phyloP scores from a whole-genome alignment of 768 basidiomycete genomes.

The Suillus fuscotomentosus region DNA sequence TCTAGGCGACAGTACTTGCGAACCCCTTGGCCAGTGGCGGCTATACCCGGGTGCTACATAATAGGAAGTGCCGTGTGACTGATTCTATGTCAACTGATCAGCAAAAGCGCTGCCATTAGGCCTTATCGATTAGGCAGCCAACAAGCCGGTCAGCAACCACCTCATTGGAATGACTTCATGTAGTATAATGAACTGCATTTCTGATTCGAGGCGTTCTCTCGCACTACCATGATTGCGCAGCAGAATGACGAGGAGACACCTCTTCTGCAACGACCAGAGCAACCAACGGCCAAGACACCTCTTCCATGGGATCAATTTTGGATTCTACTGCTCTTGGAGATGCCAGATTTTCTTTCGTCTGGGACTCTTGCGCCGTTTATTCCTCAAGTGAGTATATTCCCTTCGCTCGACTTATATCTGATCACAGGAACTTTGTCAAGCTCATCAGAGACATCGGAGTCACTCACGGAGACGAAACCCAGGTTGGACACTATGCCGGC shows the following conservation, averaged over 20 bases:
- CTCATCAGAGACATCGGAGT: conserved; percentile 30
- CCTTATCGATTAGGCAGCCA: too few relatives aligned
- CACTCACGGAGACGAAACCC: conserved; percentile 43
- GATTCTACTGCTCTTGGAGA: conserved; percentile 65
- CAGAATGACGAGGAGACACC: conserved; percentile 59
- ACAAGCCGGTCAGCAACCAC: too few relatives aligned
- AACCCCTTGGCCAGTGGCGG: too few relatives aligned
- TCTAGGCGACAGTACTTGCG: too few relatives aligned
- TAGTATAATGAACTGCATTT: too few relatives aligned
- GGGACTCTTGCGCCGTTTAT: conserved; percentile 76
- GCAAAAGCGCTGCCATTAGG: too few relatives aligned
- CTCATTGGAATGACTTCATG: too few relatives aligned
- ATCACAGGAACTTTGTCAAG: conserved; percentile 8
- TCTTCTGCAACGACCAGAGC: conserved; percentile 35
- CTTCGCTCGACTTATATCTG: not conserved
- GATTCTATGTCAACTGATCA: too few relatives aligned
- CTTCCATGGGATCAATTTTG: conserved; percentile 69
- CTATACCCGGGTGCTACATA: too few relatives aligned
- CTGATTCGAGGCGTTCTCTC: not conserved
- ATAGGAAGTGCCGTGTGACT: too few relatives aligned
- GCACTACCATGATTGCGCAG: not conserved
- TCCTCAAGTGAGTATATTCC: conserved; percentile 43
- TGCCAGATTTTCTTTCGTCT: conserved; percentile 71
- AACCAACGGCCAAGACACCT: conserved; percentile 40
- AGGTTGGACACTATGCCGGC: conserved; percentile 47